A percentile compares a stretch with the other conserved stretches of the same genome.
phyloP scores from a whole-genome alignment of 2,329 filamentous ascomycete genomes.

The Pseudopyrenochaeta lycopersici region DNA sequence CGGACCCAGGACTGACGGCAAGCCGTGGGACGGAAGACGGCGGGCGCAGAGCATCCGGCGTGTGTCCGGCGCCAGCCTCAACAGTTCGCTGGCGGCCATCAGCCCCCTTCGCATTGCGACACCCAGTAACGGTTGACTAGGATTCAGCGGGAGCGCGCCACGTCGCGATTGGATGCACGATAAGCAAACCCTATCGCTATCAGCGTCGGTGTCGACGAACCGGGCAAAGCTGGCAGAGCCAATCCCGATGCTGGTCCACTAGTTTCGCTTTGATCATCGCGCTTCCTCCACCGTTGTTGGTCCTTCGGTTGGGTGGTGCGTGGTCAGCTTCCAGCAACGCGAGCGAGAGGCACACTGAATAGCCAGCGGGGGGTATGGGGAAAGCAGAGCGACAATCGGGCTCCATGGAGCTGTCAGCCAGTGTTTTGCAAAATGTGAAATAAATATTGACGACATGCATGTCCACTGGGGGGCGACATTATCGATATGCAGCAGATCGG shows the following conservation, averaged over 20 bases:
- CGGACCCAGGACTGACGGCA: slow-evolving; percentile 14
- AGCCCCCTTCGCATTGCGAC: slow-evolving; percentile 37
- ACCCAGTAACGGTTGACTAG: slow-evolving; percentile 35
- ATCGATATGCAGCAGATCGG: slow-evolving; percentile 29
- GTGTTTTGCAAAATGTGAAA: background rate
- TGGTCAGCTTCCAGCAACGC: slow-evolving; percentile 1
- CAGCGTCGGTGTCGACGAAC: slow-evolving; percentile 22
- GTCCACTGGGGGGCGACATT: slow-evolving; percentile 9
- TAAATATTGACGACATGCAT: background rate
- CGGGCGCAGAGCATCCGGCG: slow-evolving; percentile 22
- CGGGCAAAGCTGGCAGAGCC: slow-evolving; percentile 25
- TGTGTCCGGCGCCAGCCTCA: slow-evolving; percentile 28
- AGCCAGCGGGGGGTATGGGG: background rate
- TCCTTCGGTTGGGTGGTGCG: background rate
- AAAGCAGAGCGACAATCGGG: background rate
- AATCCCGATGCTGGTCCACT: slow-evolving; percentile 28
- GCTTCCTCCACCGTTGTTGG: slow-evolving; percentile 14
- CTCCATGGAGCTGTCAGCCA: background rate
- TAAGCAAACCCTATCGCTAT: slow-evolving; percentile 35
- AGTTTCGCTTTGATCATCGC: slow-evolving; percentile 42
- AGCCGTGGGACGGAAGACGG: slow-evolving; percentile 8
- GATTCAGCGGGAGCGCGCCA: slow-evolving; percentile 34
- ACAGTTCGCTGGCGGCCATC: slow-evolving; percentile 29
- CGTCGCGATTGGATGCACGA: slow-evolving; percentile 29
- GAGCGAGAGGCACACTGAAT: background rate